A percentile compares a stretch with the other conserved stretches of the same genome.
These are phyloP conservation scores for Allomyces javanicus DNA, from an alignment of 192 early-diverging fungal species.

Conservation along the genomic window DNA sequence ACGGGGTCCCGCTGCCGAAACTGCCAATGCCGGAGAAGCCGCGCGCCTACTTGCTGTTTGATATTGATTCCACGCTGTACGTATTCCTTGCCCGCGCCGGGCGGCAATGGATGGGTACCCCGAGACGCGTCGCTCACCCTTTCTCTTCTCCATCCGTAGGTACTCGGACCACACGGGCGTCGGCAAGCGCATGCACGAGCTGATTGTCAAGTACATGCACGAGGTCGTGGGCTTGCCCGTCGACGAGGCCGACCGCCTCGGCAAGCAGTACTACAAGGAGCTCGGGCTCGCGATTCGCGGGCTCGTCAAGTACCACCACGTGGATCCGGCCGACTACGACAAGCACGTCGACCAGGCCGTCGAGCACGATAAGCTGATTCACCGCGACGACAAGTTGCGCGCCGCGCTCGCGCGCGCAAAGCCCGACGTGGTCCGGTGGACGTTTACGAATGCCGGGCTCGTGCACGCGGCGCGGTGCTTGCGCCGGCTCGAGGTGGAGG, in stretches of 20 bases:
- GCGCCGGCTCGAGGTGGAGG: constrained; percentile 33
- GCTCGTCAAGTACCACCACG: constrained; percentile 41
- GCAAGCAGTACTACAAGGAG: constrained; percentile 38
- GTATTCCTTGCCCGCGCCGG: no score
- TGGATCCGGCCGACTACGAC: constrained; percentile 45
- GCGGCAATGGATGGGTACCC: no score
- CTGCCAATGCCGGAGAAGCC: no score
- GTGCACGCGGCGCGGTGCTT: constrained; percentile 49
- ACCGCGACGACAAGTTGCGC: constrained; percentile 34
- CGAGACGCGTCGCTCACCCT: no score
- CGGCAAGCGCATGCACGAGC: no score
- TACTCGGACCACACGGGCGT: no score
- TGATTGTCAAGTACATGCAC: no score
- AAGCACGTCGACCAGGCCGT: constrained; percentile 44
- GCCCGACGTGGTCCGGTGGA: constrained; percentile 35
- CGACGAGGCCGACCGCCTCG: constrained; percentile 9
- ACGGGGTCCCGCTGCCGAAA: no score
- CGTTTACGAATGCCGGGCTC: constrained; percentile 59
- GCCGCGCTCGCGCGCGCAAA: constrained; percentile 30
- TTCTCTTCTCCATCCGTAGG: no score
- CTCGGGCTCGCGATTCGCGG: constrained; percentile 56
- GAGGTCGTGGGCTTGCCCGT: no score
- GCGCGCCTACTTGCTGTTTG: no score
- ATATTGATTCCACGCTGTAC: no score
- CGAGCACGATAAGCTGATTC: constrained; percentile 40